Percentiles rank a stretch among this genome's conserved stretches.
Conservation (phyloP, 2,329 filamentous ascomycete genomes). For the Talaromyces sp. region DNA sequence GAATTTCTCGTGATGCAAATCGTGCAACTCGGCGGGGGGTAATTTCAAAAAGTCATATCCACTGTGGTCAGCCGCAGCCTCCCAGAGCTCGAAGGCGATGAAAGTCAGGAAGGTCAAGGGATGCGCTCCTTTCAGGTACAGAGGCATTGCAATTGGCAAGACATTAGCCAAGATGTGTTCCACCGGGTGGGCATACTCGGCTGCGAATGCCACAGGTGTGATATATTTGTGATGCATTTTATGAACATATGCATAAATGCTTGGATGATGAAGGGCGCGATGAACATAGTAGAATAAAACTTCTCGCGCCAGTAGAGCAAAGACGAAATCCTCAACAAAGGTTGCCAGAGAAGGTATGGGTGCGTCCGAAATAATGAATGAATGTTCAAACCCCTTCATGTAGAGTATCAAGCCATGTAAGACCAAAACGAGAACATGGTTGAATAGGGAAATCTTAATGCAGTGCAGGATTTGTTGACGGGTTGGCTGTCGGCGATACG, state of each 20-base stretch:
- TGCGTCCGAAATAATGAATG: too few species aligned
- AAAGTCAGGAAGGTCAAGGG: conserved; percentile 55
- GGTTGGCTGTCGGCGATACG: too few species aligned
- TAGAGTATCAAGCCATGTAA: too few species aligned
- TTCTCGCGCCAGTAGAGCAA: too few species aligned
- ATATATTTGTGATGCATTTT: conserved; percentile 57
- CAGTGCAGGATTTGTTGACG: too few species aligned
- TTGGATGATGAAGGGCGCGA: conserved; percentile 51
- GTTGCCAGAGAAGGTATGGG: too few species aligned
- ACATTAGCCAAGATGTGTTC: conserved; percentile 56
- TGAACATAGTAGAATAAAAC: conserved; percentile 55
- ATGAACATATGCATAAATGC: conserved; percentile 52
- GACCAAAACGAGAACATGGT: too few species aligned
- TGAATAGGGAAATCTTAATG: too few species aligned
- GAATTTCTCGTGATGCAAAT: conserved; percentile 58
- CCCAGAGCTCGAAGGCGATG: conserved; percentile 47
- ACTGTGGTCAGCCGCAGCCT: conserved; percentile 56
- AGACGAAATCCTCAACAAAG: too few species aligned
- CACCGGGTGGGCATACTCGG: conserved; percentile 57
- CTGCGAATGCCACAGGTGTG: conserved; percentile 54
- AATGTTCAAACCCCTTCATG: too few species aligned
- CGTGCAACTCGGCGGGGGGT: conserved; percentile 48
- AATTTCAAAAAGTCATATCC: conserved; percentile 55
- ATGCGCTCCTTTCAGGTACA: conserved; percentile 40
- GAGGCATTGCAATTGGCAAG: conserved; percentile 47